These are phyloP conservation scores for Cyphellophora europaea DNA, from an alignment of 2,329 filamentous ascomycete species.

Conservation along the genomic window DNA sequence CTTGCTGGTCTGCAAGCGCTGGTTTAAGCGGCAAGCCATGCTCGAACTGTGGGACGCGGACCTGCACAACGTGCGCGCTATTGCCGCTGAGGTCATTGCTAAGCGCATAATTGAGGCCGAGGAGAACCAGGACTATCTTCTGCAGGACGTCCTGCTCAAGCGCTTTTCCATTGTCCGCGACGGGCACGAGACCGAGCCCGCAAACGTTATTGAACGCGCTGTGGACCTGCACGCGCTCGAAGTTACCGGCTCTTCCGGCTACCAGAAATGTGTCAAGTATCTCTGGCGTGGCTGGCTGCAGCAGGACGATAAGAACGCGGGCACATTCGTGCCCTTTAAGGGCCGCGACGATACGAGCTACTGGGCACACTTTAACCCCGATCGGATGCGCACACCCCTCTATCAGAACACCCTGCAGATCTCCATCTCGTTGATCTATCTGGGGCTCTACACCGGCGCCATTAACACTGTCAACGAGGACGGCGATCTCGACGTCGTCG, in stretches of 20 bases:
- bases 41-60: conserved; percentile 89
- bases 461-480: conserved; percentile 88
- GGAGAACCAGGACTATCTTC: conserved; percentile 66
- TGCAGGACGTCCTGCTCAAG: conserved; percentile 75
- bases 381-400: conserved; percentile 82
- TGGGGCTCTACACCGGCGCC: conserved; percentile 76
- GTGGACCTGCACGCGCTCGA: conserved; percentile 84
- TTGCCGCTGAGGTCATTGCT: conserved; percentile 83
- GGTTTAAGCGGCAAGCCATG: conserved; percentile 70
- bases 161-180: conserved; percentile 75
- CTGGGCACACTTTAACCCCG: conserved; percentile 77
- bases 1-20: conserved; percentile 62
- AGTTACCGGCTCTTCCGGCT: conserved; percentile 85
- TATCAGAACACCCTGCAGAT: conserved; percentile 92
- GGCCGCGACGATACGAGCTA: conserved; percentile 71
- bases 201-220: conserved; percentile 86
- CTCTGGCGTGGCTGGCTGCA: conserved; percentile 94
- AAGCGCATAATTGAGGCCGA: conserved; percentile 80
- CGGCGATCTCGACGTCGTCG: conserved; percentile 75
- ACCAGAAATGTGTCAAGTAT: conserved; percentile 88
- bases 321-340: conserved; percentile 81
- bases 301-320: conserved; percentile 86
- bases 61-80: conserved; percentile 67
- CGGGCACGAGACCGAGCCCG: conserved; percentile 60
- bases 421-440: conserved; percentile 70